These are phyloP conservation scores for Ceratocystis destructans DNA, from an alignment of 2,329 filamentous ascomycete species.

Conservation along the genomic window DNA sequence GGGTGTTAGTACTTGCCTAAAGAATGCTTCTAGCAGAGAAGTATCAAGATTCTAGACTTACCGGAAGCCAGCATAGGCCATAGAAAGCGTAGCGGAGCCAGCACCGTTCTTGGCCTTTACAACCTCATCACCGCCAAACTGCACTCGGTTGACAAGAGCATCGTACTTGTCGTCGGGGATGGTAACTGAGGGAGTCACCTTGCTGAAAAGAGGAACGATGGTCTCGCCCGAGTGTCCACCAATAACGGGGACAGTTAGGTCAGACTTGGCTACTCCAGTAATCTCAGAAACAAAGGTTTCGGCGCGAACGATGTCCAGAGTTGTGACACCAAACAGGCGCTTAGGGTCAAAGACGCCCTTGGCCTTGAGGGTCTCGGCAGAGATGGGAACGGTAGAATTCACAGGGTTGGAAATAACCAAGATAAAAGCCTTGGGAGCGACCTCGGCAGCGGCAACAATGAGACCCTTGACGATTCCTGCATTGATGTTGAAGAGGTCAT, in stretches of 20 bases:
- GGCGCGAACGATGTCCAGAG: slow-evolving; percentile 92
- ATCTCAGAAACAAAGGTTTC: slow-evolving; percentile 91
- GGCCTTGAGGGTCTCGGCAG: slow-evolving; percentile 89
- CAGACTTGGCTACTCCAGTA: slow-evolving; percentile 66
- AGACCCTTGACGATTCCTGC: slow-evolving; percentile 93
- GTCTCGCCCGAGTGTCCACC: slow-evolving; percentile 97
- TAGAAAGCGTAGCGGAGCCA: slow-evolving; percentile 81
- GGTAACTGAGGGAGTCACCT: slow-evolving; percentile 62
- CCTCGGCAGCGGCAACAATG: slow-evolving; percentile 74
- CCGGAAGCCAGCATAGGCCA: slow-evolving; percentile 93
- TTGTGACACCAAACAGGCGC: slow-evolving; percentile 96
- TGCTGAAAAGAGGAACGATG: slow-evolving; percentile 94
- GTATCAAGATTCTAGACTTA: slow-evolving; percentile 29
- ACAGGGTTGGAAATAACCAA: slow-evolving; percentile 98
- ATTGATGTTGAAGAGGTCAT: slow-evolving; percentile 99
- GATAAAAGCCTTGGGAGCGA: slow-evolving; percentile 83
- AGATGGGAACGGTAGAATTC: slow-evolving; percentile 96
- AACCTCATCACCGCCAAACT: slow-evolving; percentile 96
- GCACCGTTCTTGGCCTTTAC: slow-evolving; percentile 88
- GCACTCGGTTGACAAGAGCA: slow-evolving; percentile 81
- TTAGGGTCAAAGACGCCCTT: slow-evolving; percentile 88
- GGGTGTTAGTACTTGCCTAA: slow-evolving; percentile 25
- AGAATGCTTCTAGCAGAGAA: neutral
- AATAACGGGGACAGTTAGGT: slow-evolving; percentile 77
- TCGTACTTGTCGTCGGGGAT: slow-evolving; percentile 87